Evolutionary conservation across 2,329 filamentous ascomycete species (phyloP).

Genomic region (Escovopsis sp.): DNA sequence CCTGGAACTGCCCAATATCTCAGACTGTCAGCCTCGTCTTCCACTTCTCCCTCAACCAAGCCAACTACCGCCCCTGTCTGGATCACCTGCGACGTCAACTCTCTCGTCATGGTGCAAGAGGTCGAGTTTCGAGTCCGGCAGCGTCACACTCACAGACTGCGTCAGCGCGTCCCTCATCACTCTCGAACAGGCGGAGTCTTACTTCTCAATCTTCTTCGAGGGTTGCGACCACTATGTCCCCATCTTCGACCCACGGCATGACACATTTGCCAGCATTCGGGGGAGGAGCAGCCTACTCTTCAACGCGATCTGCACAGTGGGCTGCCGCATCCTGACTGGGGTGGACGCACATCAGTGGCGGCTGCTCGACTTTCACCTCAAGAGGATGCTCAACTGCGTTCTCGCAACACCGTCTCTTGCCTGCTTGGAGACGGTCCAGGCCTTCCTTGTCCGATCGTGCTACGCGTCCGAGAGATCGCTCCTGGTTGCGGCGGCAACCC

Average conservation of each 20-base stretch:
- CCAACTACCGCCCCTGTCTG: background rate
- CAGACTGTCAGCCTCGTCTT: too few species aligned
- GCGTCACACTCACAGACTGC: slow-evolving; percentile 8
- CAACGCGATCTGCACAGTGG: slow-evolving; percentile 35
- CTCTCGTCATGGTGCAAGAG: background rate
- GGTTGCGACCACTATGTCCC: slow-evolving; percentile 15
- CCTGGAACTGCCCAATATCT: too few species aligned
- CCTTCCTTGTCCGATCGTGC: slow-evolving; percentile 33
- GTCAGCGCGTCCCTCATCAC: slow-evolving; percentile 10
- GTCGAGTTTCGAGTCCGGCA: slow-evolving; percentile 8
- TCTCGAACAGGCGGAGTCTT: slow-evolving; percentile 9
- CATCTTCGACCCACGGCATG: slow-evolving; percentile 15
- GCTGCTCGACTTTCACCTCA: slow-evolving; percentile 27
- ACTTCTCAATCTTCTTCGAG: slow-evolving; percentile 12
- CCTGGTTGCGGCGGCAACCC: slow-evolving; percentile 31
- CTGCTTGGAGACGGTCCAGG: slow-evolving; percentile 33
- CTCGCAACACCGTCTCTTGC: slow-evolving; percentile 12
- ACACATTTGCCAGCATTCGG: slow-evolving; percentile 29
- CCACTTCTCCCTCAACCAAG: too few species aligned
- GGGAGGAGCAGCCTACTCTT: slow-evolving; percentile 33
- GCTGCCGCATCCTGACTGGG: slow-evolving; percentile 28
- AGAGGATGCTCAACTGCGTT: slow-evolving; percentile 26
- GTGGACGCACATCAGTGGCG: slow-evolving; percentile 24
- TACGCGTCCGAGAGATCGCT: slow-evolving; percentile 37
- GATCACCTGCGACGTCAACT: background rate